A percentile compares a stretch with the other conserved stretches of the same genome.
Conservation (phyloP, 2,329 filamentous ascomycete species). For the Nemania sp. region DNA sequence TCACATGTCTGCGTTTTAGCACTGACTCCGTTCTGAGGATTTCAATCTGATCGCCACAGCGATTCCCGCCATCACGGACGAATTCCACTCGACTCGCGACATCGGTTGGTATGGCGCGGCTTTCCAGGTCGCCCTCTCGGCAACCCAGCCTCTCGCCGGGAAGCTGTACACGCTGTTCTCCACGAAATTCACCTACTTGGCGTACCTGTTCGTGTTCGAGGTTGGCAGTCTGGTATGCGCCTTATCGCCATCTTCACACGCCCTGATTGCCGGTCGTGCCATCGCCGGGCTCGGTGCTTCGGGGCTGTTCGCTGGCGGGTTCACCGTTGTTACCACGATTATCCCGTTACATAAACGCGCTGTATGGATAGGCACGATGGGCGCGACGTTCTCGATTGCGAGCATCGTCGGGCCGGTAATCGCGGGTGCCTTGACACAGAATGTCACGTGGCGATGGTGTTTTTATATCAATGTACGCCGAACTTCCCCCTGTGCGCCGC, state of each 20-base stretch:
- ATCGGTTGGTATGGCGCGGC: constrained; percentile 27
- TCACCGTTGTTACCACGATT: constrained; percentile 31
- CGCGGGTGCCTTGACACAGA: constrained; percentile 26
- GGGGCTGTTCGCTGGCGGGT: constrained; percentile 37
- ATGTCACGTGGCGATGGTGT: constrained; percentile 30
- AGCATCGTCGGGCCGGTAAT: constrained; percentile 26
- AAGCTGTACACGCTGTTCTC: not conserved
- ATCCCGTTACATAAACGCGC: constrained; percentile 28
- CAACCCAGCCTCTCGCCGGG: constrained; percentile 23
- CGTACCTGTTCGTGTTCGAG: not conserved
- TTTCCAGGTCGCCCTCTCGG: not conserved
- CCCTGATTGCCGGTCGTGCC: not conserved
- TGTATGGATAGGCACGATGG: constrained; percentile 16
- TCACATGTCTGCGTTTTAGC: not conserved
- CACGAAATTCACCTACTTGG: not conserved
- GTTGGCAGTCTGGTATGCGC: not conserved
- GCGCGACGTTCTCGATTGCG: constrained; percentile 23
- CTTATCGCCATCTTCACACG: not conserved
- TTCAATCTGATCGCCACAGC: constrained; percentile 14
- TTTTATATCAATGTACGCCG: constrained; percentile 27
- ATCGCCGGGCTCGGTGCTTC: constrained; percentile 33
- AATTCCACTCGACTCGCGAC: constrained; percentile 25
- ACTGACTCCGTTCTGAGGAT: not conserved
- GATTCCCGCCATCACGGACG: constrained; percentile 17
- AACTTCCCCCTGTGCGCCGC: not conserved